Evolutionary conservation across 805 yeast species (phyloP).

Genomic region (Tetrapisispora arboricola): DNA sequence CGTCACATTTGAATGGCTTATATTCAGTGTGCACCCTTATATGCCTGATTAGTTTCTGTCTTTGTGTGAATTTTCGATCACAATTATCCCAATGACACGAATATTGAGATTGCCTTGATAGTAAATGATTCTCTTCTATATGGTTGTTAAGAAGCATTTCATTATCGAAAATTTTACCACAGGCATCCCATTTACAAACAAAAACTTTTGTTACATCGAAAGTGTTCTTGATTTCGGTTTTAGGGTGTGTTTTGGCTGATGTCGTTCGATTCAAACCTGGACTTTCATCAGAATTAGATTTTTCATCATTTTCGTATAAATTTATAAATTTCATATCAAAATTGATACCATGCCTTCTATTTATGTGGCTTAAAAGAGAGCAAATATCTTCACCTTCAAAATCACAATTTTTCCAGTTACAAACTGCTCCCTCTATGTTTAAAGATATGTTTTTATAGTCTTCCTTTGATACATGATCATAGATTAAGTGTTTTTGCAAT

Average conservation of each 20-base stretch:
- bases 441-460: not conserved
- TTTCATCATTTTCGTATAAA: constrained; percentile 1
- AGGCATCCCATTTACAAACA: constrained; percentile 31
- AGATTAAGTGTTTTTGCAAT: constrained; percentile 43
- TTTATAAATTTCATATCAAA: constrained; percentile 23
- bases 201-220: not conserved
- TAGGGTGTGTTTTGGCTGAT: no score
- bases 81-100: constrained; percentile 75
- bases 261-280: no score
- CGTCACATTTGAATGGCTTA: constrained; percentile 63
- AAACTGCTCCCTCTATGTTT: constrained; percentile 17
- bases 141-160: constrained; percentile 65
- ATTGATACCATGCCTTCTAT: constrained; percentile 35
- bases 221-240: no score
- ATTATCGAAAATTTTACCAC: constrained; percentile 40
- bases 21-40: constrained; percentile 79
- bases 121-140: constrained; percentile 56
- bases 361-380: constrained; percentile 50
- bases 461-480: constrained; percentile 35
- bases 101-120: constrained; percentile 60
- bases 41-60: constrained; percentile 81
- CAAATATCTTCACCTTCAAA: constrained; percentile 45
- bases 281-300: no score
- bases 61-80: constrained; percentile 60
- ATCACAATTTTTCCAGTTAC: constrained; percentile 73